Evolutionary conservation across 2,329 filamentous ascomycete genomes (phyloP).

Genomic region (Allantophomopsis lycopodina): DNA sequence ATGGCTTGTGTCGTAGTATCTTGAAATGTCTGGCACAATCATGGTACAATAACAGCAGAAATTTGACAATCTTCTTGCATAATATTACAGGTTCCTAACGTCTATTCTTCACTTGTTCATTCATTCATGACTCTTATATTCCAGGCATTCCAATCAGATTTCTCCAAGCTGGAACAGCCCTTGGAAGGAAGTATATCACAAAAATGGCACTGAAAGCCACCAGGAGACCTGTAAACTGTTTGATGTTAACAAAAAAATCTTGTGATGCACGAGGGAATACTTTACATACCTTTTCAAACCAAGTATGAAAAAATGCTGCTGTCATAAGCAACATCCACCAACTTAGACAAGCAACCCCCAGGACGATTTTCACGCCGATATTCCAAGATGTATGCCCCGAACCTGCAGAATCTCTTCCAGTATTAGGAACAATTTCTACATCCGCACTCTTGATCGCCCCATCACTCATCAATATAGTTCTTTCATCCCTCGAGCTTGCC

Average conservation of each 20-base stretch:
- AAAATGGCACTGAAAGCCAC: conserved; percentile 33
- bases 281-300: conserved; percentile 76
- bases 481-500: conserved; percentile 38
- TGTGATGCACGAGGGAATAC: neutral
- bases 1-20: too few relatives aligned
- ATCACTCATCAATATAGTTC: conserved; percentile 50
- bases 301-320: conserved; percentile 95
- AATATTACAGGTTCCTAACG: neutral
- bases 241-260: conserved; percentile 2
- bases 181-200: conserved; percentile 33
- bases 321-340: conserved; percentile 99
- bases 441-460: conserved; percentile 48
- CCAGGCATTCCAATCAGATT: conserved; percentile 29
- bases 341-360: conserved; percentile 53
- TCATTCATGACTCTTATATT: conserved; percentile 11
- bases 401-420: conserved; percentile 4
- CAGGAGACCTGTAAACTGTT: conserved; percentile 31
- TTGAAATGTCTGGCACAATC: too few relatives aligned
- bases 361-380: conserved; percentile 39
- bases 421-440: conserved; percentile 24
- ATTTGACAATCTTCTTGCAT: neutral
- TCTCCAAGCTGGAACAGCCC: conserved; percentile 26
- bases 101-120: neutral
- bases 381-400: conserved; percentile 20
- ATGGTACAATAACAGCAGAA: too few relatives aligned